These are phyloP conservation scores for Acorus calamus DNA, from an alignment of 106 monocot genomes.

Conservation along the genomic window DNA sequence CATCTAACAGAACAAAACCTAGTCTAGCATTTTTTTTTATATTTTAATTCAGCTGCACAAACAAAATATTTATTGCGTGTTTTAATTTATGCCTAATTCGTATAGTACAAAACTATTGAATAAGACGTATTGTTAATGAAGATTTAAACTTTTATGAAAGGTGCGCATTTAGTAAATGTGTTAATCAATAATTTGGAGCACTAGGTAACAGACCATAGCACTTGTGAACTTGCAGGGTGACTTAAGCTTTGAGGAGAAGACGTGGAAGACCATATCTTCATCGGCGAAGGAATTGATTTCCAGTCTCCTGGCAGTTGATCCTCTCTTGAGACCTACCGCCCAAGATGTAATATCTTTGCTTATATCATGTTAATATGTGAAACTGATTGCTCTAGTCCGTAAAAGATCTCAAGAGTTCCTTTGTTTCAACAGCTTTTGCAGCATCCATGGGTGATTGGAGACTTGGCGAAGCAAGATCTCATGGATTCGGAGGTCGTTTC, in stretches of 20 bases:
- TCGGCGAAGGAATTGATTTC: conserved; percentile 65
- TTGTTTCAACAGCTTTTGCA: conserved; percentile 35
- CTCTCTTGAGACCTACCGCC: conserved; percentile 52
- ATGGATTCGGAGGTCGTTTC: conserved; percentile 63
- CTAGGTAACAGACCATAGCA: too few relatives aligned
- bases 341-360: conserved; percentile 28
- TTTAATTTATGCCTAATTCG: too few relatives aligned
- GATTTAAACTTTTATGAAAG: too few relatives aligned
- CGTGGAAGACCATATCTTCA: conserved; percentile 61
- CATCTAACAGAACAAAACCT: too few relatives aligned
- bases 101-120: too few relatives aligned
- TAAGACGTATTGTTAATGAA: too few relatives aligned
- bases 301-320: conserved; percentile 48
- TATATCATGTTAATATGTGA: neutral
- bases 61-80: too few relatives aligned
- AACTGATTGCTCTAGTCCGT: neutral
- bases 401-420: neutral
- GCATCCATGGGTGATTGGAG: conserved; percentile 70
- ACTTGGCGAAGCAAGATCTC: conserved; percentile 51
- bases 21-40: too few relatives aligned
- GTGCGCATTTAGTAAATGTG: too few relatives aligned
- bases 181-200: too few relatives aligned
- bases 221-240: conserved; percentile 32
- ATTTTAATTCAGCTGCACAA: too few relatives aligned
- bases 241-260: conserved; percentile 43